Evolutionary conservation across 2,329 filamentous ascomycete species (phyloP).

Genomic region (Paecilomyces variotii): DNA sequence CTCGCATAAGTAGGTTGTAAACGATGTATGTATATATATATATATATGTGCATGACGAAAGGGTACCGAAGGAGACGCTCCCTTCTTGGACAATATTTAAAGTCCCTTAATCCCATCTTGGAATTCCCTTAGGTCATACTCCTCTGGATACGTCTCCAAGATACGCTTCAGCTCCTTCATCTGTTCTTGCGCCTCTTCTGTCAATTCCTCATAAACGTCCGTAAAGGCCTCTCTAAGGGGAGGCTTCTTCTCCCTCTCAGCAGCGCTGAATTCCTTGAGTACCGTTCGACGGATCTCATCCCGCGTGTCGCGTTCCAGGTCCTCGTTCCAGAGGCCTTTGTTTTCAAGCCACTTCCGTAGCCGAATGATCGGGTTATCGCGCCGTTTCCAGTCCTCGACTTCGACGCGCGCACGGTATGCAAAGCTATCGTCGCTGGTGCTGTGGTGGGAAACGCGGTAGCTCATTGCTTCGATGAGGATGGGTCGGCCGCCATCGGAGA

Average conservation of each 20-base stretch:
- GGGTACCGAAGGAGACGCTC: too few relatives aligned
- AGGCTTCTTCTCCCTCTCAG: conserved; percentile 48
- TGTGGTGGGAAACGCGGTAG: conserved; percentile 96
- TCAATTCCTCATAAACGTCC: conserved; percentile 83
- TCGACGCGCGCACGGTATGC: conserved; percentile 90
- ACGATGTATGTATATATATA: too few relatives aligned
- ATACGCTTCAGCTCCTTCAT: conserved; percentile 68
- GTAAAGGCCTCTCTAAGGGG: conserved; percentile 57
- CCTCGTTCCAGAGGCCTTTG: conserved; percentile 75
- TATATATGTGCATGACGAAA: too few relatives aligned
- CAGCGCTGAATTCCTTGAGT: conserved; percentile 73
- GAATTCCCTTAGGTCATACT: conserved; percentile 76
- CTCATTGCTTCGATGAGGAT: conserved; percentile 93
- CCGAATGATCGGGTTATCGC: conserved; percentile 81
- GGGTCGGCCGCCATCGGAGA: conserved; percentile 71
- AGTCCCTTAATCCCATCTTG: conserved; percentile 61
- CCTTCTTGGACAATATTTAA: conserved; percentile 25
- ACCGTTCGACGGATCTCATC: conserved; percentile 63
- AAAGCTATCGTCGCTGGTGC: conserved; percentile 93
- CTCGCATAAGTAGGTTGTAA: too few relatives aligned
- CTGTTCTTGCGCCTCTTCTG: conserved; percentile 68
- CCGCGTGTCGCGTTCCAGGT: conserved; percentile 65
- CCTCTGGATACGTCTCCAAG: conserved; percentile 76
- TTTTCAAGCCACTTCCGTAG: conserved; percentile 86
- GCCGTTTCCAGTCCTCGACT: conserved; percentile 86